Base-by-base conservation (phyloP, 2,329 filamentous ascomycete species). In the Ophiostoma triangulosporum region DNA sequence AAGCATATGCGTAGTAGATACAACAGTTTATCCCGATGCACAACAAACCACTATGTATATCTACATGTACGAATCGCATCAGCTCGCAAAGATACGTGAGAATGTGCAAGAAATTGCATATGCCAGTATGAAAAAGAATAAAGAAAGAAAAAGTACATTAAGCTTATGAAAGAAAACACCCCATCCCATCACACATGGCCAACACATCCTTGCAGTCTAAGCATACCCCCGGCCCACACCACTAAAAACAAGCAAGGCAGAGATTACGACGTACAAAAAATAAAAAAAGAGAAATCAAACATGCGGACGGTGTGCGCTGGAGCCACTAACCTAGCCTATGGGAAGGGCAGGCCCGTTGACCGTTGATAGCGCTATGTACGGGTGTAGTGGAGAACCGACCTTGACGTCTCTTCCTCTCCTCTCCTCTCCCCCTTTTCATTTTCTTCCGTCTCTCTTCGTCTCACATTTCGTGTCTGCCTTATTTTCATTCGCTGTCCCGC, bases 311-410 rank as follows among this genome's bases (percentile, higher is more conserved):
- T 24, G 38, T 43, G 20, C 11, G 38, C 15, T 36, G 20, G 51
- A 43, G n/a, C 7, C 9, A 31, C 26, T 35, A 35, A n/a, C n/a
- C n/a, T n/a, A n/a, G 43, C 51, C 51, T 49, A 53, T 53, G 51
- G 51, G 51, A 53, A 46, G 22, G 45, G 33, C 45, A 53, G 51
- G 51, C 43, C 51, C 51, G 46, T 48, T 32, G 31, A 43, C 33
- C 17, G n/a, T n/a, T n/a, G n/a, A 48, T 53, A 32, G 51, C 20
- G 45, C 36, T 24, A 40, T 11, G 20, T 22, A 20, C 36, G 36
- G 36, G 7, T 40, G n/a, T 7, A 40, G 20, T 40, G 36, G 36
- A 7, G 17, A n/a, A n/a, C n/a, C n/a, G n/a, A n/a, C 9, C 9
- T 14, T 14, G 36, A 12, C 22, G 22, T 40, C 20, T 40, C n/a